phyloP scores from a whole-genome alignment of 768 basidiomycete genomes.

The Brasilioporus rufonigricans region DNA sequence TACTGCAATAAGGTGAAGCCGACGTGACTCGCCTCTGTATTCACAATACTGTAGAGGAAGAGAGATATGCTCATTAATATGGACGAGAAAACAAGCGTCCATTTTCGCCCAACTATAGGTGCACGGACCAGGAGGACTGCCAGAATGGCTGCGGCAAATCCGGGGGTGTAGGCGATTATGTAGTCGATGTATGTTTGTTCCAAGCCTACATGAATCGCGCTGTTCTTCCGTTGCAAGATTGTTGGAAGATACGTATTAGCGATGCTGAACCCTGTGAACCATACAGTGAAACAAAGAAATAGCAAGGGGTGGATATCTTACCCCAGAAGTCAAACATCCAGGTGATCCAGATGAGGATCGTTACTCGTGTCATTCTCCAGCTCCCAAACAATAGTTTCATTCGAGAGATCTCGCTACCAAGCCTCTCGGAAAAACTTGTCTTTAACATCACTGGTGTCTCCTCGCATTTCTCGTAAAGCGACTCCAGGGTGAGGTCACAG shows the following conservation, averaged over 20 bases:
- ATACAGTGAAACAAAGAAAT: neutral
- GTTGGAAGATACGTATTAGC: conserved; percentile 4
- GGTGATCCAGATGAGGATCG: conserved; percentile 9
- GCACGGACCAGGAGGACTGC: conserved; percentile 11
- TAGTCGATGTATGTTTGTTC: conserved; percentile 12
- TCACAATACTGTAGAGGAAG: conserved; percentile 9
- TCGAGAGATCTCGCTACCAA: conserved; percentile 8
- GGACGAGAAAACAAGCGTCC: conserved; percentile 16
- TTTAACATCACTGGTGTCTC: neutral
- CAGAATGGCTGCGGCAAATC: conserved; percentile 1
- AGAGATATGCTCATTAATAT: conserved; percentile 3
- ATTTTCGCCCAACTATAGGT: conserved; percentile 14
- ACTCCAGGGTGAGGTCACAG: conserved; percentile 15
- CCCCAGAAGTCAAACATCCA: conserved; percentile 18
- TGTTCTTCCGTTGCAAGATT: conserved; percentile 15
- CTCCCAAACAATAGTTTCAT: conserved; percentile 14
- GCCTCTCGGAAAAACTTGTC: neutral
- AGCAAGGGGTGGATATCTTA: neutral
- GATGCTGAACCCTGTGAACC: neutral
- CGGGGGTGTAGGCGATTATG: conserved; percentile 6
- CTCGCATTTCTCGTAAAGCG: conserved; percentile 4
- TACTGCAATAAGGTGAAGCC: conserved; percentile 8
- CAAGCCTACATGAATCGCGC: conserved; percentile 3
- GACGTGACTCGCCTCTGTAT: conserved; percentile 10
- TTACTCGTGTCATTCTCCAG: conserved; percentile 10